phyloP scores from a whole-genome alignment of 495 filamentous ascomycete species.

The Daldinia bambusicola region DNA sequence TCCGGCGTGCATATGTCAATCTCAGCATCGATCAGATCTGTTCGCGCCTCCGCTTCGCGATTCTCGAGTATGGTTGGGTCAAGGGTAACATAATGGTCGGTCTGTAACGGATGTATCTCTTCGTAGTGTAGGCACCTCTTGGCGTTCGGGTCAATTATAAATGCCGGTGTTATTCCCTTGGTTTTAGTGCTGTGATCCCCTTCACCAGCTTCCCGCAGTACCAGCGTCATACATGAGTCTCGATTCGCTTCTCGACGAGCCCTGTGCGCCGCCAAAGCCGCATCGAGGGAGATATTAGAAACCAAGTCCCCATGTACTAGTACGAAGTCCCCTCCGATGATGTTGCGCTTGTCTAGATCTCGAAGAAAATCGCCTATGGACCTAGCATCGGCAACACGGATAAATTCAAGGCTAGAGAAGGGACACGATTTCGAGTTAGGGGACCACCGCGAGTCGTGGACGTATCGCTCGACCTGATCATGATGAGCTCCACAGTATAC shows the following conservation, averaged over 20 bases:
- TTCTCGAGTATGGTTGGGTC: constrained; percentile 72
- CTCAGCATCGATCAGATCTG: constrained; percentile 91
- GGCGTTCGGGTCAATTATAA: constrained; percentile 82
- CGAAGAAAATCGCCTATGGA: constrained; percentile 96
- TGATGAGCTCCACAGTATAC: constrained; percentile 91
- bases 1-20: constrained; percentile 99
- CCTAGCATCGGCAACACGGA: constrained; percentile 80
- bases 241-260: constrained; percentile 84
- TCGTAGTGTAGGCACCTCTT: constrained; percentile 94
- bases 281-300: constrained; percentile 85
- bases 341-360: constrained; percentile 84
- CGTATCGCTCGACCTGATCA: constrained; percentile 87
- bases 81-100: constrained; percentile 68
- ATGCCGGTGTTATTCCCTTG: constrained; percentile 78
- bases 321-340: constrained; percentile 92
- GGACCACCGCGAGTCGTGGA: constrained; percentile 64
- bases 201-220: constrained; percentile 80
- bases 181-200: constrained; percentile 76
- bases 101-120: constrained; percentile 67
- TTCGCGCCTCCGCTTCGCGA: constrained; percentile 78
- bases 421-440: constrained; percentile 72
- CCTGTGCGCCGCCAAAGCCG: constrained; percentile 79
- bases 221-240: constrained; percentile 98
- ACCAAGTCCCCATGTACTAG: constrained; percentile 95
- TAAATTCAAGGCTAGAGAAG: constrained; percentile 82